phyloP scores from a whole-genome alignment of 306 rosid species.

The Corylus americana region DNA sequence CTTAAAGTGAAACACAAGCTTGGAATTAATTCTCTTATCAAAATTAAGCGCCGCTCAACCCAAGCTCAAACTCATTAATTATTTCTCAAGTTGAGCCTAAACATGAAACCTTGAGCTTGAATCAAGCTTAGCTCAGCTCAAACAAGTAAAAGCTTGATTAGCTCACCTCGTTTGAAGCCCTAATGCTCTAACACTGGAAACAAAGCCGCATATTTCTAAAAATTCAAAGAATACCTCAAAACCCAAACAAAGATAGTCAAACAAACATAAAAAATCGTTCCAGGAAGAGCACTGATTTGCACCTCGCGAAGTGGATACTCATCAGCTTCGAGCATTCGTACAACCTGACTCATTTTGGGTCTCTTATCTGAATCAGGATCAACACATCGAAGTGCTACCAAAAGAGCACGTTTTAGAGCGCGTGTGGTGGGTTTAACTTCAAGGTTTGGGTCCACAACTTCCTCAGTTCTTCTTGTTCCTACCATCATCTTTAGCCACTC shows the following conservation, averaged over 20 bases:
- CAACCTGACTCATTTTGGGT: conserved; percentile 95
- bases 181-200: background rate
- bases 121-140: background rate
- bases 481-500: conserved; percentile 99
- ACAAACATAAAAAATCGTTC: background rate
- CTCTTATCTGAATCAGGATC: conserved; percentile 86
- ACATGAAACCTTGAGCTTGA: background rate
- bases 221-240: background rate
- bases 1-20: background rate
- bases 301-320: conserved; percentile 92
- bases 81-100: background rate
- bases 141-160: background rate
- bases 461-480: conserved; percentile 88
- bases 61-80: background rate
- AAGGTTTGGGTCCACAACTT: conserved; percentile 73
- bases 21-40: background rate
- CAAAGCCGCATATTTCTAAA: conserved; percentile 1
- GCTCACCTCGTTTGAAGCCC: background rate
- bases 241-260: conserved; percentile 2
- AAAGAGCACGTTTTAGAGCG: conserved; percentile 76
- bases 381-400: conserved; percentile 86
- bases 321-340: conserved; percentile 88
- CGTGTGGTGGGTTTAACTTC: conserved; percentile 80
- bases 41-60: background rate
- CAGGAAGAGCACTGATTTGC: conserved; percentile 22